Base-by-base conservation (phyloP, 352 stramenopile species). In the Phytophthora ramorum region DNA sequence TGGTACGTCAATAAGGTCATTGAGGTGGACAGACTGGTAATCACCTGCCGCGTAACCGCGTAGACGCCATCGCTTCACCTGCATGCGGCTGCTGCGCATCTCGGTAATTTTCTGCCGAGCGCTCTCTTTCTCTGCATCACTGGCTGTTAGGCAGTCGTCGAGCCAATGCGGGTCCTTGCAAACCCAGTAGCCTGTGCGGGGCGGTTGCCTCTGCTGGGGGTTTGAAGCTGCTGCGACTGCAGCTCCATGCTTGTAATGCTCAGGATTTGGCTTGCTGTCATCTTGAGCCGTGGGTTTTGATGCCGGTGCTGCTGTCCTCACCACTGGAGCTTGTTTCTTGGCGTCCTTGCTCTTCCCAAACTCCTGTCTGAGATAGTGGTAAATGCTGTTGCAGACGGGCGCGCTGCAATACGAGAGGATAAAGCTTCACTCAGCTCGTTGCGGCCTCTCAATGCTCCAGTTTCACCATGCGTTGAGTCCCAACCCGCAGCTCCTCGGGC, bases 131-230 rank as follows among this genome's bases (percentile, higher is more conserved):
- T 37, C 32, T 13, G 32, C 32, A 37, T 14, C 10, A 14, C 3
- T 14, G 32, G 32, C 32, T 9, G 32, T 37, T 10, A 49, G 60
- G 17, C 48, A 68, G 22, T 59, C 55, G 9, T 48, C 50, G 0
- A 70, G 22, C 67, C 61, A 75, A 45, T 75, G 50, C 10, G 60
- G 30, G 0, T 50, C 55, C 28, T 67, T 67, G 54, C 61, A 75
- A 7, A 56, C 37, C 12, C 63, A 35, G 52, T 47, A 71, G 13
- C 60, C 61, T 28, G 44, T 44, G 2, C 28, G 48, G n/a, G 50
- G 67, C 7, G 35, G 55, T 8, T 8, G 54, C 9, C 28, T 17
- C 30, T 40, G 50, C 52, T 38, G 14, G 9, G n/a, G 19, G 4
- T 14, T 37, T 12, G 32, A 9, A 14, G 32, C 10, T 37, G 32